These are phyloP conservation scores for Fusarium burgessii DNA, from an alignment of 2,329 filamentous ascomycete species.

Conservation along the genomic window DNA sequence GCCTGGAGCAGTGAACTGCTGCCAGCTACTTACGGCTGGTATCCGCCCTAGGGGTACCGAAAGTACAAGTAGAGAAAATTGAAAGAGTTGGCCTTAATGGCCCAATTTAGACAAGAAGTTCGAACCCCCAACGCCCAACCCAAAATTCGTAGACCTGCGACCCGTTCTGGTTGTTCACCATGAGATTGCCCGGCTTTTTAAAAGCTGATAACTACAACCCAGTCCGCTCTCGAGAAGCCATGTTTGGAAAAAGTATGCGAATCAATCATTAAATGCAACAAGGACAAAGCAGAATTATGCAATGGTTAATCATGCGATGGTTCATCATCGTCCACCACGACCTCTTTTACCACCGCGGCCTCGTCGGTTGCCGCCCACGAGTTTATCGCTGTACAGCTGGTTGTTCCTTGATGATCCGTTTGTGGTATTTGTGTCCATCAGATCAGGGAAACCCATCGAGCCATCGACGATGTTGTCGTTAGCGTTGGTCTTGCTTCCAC, in stretches of 20 bases:
- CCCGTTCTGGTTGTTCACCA: slow-evolving; percentile 1
- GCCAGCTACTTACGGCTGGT: neutral
- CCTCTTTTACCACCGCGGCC: slow-evolving; percentile 46
- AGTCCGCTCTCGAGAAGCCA: neutral
- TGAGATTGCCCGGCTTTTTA: slow-evolving; percentile 13
- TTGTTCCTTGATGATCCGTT: slow-evolving; percentile 46
- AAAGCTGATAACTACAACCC: slow-evolving; percentile 19
- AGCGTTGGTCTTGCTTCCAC: slow-evolving; percentile 36
- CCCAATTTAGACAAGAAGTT: slow-evolving; percentile 3
- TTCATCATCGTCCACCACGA: slow-evolving; percentile 40
- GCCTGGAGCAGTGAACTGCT: neutral
- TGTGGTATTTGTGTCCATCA: slow-evolving; percentile 51
- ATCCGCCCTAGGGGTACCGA: neutral
- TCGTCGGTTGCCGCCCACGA: slow-evolving; percentile 50
- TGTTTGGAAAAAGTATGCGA: neutral
- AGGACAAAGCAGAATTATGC: neutral
- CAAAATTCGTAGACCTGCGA: slow-evolving; percentile 2
- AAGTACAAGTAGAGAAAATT: neutral
- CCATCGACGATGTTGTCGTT: slow-evolving; percentile 64
- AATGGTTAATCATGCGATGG: neutral
- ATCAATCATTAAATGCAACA: neutral
- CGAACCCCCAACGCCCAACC: slow-evolving; percentile 38
- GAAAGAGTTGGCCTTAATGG: neutral
- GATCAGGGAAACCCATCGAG: slow-evolving; percentile 65
- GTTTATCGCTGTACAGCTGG: slow-evolving; percentile 65